Evolutionary conservation across 805 yeast genomes (phyloP).

Genomic region (Saturnispora ahearnii): DNA sequence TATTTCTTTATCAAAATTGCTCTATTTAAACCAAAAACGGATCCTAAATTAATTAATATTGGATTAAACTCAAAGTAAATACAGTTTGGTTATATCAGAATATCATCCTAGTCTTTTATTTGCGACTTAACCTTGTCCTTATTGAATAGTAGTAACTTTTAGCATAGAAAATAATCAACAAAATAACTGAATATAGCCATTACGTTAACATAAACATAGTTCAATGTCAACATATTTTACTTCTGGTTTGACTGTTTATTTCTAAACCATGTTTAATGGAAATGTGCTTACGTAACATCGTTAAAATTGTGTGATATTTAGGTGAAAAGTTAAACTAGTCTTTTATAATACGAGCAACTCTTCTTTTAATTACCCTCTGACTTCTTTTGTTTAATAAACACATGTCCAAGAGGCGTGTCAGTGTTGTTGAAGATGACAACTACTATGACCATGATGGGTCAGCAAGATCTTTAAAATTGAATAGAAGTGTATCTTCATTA

Average conservation of each 20-base stretch:
- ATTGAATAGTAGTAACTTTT: no score
- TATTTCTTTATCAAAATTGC: not conserved
- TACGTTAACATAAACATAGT: no score
- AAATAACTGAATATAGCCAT: no score
- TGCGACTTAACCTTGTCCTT: no score
- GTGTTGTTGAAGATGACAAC: not conserved
- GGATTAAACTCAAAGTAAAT: no score
- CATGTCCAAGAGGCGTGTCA: slow-evolving; percentile 8
- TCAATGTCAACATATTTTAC: no score
- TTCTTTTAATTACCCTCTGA: not conserved
- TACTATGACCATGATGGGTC: not conserved
- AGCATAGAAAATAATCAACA: no score
- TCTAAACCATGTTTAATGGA: not conserved
- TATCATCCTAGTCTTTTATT: no score
- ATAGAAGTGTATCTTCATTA: not conserved
- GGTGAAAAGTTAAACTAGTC: not conserved
- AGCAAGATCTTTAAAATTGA: not conserved
- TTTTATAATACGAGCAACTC: not conserved
- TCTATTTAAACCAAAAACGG: not conserved
- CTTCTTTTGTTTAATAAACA: no score
- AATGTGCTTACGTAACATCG: not conserved
- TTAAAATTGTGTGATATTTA: not conserved
- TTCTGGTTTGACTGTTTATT: not conserved
- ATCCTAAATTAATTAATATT: no score
- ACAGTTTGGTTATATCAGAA: no score